Evolutionary conservation across 2,329 filamentous ascomycete genomes (phyloP), one percentile per base, ranked within the genome.

Genomic region (Alternaria dauci): DNA sequence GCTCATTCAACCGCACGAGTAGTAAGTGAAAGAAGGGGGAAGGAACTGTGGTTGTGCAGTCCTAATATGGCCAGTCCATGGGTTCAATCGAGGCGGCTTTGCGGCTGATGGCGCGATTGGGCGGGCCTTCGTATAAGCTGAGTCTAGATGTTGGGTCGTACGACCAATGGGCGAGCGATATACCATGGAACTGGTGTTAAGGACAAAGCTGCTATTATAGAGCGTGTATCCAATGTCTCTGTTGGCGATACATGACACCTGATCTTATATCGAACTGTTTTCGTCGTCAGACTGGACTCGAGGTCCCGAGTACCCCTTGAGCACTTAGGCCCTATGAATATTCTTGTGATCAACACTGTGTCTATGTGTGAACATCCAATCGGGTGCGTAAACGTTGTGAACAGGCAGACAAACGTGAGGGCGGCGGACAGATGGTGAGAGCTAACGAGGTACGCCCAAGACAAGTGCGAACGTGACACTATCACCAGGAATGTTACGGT

Each of bases 81-180:
- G 25, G 30, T 48, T 47, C 41, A 18, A 50, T 26, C 51, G 9
- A 44, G 23, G 30, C 38, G 32, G 28, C 20, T 32, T 54, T 65
- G 58, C 42, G 56, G 58, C 51, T 62, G 62, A 56, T 36, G 46
- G 52, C 30, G 28, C 39, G 9, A 20, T 60, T 62, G 61, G 60
- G 60, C 20, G 42, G 56, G 52, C 46, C 55, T 60, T 26, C 53
- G 41, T 30, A 67, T 63, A 60, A 66, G 65, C 59, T 66, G 58
- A 65, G 12, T 36, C 20, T 26, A 53, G 55, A 7, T 38, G 23
- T 39, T 58, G 30, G 57, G 32, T 56, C 47, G 39, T 51, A 48
- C 53, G 14, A 61, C 65, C 46, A 50, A 47, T 16, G 16, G 30
- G 25, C 36, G 14, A 36, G 46, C 20, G 14, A 50, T 11, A 11